phyloP scores from a whole-genome alignment of 352 stramenopile species.

The Globisporangium cederbergense region DNA sequence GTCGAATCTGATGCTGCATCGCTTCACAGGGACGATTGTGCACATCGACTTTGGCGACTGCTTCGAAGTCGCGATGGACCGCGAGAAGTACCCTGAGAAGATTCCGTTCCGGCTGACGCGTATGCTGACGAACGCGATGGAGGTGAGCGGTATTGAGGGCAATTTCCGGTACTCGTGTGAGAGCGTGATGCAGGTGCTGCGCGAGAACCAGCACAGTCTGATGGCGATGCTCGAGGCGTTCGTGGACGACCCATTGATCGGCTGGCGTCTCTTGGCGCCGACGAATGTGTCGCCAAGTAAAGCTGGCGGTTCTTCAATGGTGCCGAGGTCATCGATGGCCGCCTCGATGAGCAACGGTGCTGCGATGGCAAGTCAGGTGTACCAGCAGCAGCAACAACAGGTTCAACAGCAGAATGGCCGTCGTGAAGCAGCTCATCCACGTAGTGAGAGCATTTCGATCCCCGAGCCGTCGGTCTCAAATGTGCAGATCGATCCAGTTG shows the following conservation, averaged over 20 bases:
- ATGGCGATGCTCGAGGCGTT: slow-evolving; percentile 99
- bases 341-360: slow-evolving; percentile 7
- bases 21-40: slow-evolving; percentile 95
- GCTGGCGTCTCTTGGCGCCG: slow-evolving; percentile 90
- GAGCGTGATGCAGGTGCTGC: slow-evolving; percentile 96
- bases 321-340: slow-evolving; percentile 30
- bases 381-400: slow-evolving; percentile 16
- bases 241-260: slow-evolving; percentile 99
- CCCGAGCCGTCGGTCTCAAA: slow-evolving; percentile 32
- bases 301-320: slow-evolving; percentile 26
- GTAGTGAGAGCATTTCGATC: slow-evolving; percentile 61
- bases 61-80: slow-evolving; percentile 99
- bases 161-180: slow-evolving; percentile 98
- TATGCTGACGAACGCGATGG: slow-evolving; percentile 99
- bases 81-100: slow-evolving; percentile 99
- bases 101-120: slow-evolving; percentile 99
- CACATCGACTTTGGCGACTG: slow-evolving; percentile 97
- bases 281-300: slow-evolving; percentile 53
- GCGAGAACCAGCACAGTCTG: slow-evolving; percentile 96
- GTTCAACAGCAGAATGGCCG: not conserved
- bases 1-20: slow-evolving; percentile 99
- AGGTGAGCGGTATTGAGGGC: slow-evolving; percentile 97
- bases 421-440: slow-evolving; percentile 17
- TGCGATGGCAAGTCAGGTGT: not conserved
- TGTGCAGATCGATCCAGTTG: slow-evolving; percentile 22